Evolutionary conservation across 2,329 filamentous ascomycete genomes (phyloP).

Genomic region (Pseudofabraea citricarpa): DNA sequence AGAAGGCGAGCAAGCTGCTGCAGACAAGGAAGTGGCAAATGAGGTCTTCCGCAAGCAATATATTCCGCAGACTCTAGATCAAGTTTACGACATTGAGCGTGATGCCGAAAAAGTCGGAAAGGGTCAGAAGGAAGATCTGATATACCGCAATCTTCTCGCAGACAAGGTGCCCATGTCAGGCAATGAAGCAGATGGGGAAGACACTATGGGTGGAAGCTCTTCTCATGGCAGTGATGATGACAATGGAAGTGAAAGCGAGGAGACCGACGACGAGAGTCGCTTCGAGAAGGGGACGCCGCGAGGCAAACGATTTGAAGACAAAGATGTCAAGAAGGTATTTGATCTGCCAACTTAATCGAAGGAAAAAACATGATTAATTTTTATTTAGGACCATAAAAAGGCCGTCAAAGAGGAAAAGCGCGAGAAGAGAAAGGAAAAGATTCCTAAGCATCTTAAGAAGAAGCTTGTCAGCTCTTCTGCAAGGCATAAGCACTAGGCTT

Average conservation of each 20-base stretch:
- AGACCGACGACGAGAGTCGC: conserved; percentile 41
- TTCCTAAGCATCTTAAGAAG: conserved; percentile 96
- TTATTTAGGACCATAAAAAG: conserved; percentile 65
- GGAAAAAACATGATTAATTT: conserved; percentile 5
- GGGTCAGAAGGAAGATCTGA: conserved; percentile 70
- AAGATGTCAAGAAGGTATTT: conserved; percentile 74
- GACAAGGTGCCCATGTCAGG: conserved; percentile 47
- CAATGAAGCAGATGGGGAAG: conserved; percentile 34
- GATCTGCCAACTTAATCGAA: conserved; percentile 19
- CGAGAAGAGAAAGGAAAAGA: conserved; percentile 90
- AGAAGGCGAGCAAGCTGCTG: conserved; percentile 44
- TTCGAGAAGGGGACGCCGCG: conserved; percentile 67
- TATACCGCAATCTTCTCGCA: conserved; percentile 82
- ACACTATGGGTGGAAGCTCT: conserved; percentile 32
- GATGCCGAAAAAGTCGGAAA: conserved; percentile 74
- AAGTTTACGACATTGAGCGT: conserved; percentile 94
- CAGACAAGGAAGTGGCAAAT: conserved; percentile 70
- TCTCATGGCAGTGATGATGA: conserved; percentile 31
- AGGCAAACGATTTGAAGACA: conserved; percentile 84
- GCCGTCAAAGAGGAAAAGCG: conserved; percentile 93
- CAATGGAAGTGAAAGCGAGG: conserved; percentile 40
- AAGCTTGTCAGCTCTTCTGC: conserved; percentile 58
- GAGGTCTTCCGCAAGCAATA: conserved; percentile 95
- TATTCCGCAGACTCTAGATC: conserved; percentile 90
- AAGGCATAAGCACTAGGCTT: conserved; percentile 24